phyloP scores from a whole-genome alignment of 345 rosid genomes.

The Ceriops zippeliana region DNA sequence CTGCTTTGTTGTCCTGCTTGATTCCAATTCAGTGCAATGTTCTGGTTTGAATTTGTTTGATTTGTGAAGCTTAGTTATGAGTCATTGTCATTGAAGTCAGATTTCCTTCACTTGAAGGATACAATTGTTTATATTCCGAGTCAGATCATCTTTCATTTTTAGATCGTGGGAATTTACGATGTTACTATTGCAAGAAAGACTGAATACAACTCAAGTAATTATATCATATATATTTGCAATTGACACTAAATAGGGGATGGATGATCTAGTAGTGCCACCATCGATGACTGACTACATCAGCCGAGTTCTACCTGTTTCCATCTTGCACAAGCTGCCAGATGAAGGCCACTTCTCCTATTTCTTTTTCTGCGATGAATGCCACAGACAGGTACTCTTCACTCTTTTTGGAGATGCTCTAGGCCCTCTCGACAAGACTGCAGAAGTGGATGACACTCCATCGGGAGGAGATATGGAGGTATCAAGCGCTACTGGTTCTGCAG shows the following conservation, averaged over 20 bases:
- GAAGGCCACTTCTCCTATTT: conserved; percentile 91
- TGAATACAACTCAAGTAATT: neutral
- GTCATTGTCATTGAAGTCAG: no score
- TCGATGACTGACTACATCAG: conserved; percentile 59
- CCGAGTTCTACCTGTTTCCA: conserved; percentile 69
- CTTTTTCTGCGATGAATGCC: conserved; percentile 79
- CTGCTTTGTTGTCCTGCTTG: conserved; percentile 7
- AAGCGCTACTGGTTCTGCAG: conserved; percentile 15
- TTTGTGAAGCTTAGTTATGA: neutral
- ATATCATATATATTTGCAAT: neutral
- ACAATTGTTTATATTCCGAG: no score
- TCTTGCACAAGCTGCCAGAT: conserved; percentile 54
- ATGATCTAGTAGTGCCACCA: conserved; percentile 64
- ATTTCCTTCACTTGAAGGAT: no score
- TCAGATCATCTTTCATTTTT: neutral
- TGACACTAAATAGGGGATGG: conserved; percentile 60
- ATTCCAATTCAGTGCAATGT: neutral
- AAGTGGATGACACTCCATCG: conserved; percentile 19
- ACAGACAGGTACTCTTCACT: conserved; percentile 58
- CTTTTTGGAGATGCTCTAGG: conserved; percentile 71
- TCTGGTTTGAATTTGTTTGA: neutral
- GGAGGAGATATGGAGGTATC: conserved; percentile 17
- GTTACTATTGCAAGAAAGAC: no score
- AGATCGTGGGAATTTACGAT: no score
- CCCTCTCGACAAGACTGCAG: conserved; percentile 36